A percentile compares a stretch with the other conserved stretches of the same genome.
phyloP scores from a whole-genome alignment of 441 rosid genomes.

The Euphorbia schlechtendalii region DNA sequence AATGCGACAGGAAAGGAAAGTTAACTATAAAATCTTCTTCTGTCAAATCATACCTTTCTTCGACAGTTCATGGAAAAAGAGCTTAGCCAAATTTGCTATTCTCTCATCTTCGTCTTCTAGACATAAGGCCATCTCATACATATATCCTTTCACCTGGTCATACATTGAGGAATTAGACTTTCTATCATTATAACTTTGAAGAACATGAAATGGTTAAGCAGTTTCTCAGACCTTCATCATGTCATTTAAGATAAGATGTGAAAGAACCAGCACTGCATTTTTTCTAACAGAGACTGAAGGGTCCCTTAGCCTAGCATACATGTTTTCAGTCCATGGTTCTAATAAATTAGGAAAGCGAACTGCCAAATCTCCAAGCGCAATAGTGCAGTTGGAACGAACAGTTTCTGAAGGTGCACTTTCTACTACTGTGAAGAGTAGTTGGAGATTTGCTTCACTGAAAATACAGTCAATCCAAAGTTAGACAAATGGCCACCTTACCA shows the following conservation, averaged over 20 bases:
- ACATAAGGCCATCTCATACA: conserved; percentile 88
- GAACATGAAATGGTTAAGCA: conserved; percentile 16
- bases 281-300: conserved; percentile 80
- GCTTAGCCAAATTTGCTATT: conserved; percentile 86
- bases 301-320: conserved; percentile 84
- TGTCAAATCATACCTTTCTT: conserved; percentile 66
- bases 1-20: conserved; percentile 2
- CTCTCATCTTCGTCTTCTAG: conserved; percentile 85
- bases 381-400: conserved; percentile 93
- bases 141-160: conserved; percentile 88
- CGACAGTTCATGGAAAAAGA: conserved; percentile 89
- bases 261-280: conserved; percentile 98
- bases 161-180: conserved; percentile 20
- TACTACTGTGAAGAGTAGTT: conserved; percentile 95
- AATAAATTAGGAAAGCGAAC: conserved; percentile 94
- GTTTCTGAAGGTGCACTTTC: conserved; percentile 89
- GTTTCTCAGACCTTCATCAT: conserved; percentile 91
- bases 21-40: not conserved
- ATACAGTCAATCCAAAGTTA: conserved; percentile 26
- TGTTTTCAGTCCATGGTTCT: conserved; percentile 97
- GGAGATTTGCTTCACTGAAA: conserved; percentile 86
- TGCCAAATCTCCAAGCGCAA: conserved; percentile 96
- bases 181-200: conserved; percentile 3
- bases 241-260: conserved; percentile 97
- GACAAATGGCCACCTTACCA: conserved; percentile 9